These are phyloP conservation scores for Capsicum rhomboideum DNA, from an alignment of 257 asterid genomes.

Conservation along the genomic window DNA sequence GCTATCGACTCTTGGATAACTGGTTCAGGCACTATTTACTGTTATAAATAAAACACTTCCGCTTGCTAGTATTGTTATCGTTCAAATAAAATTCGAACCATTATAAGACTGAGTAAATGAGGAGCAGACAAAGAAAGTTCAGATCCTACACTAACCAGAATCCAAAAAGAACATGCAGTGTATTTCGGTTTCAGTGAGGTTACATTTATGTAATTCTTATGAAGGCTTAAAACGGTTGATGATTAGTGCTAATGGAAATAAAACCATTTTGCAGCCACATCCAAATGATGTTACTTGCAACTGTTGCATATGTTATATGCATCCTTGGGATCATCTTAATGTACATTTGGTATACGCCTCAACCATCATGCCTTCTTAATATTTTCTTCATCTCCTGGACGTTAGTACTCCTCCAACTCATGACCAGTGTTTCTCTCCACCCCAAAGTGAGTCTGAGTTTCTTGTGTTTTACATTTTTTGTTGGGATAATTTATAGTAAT, in stretches of 20 bases:
- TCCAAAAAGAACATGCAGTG: neutral
- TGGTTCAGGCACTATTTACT: neutral
- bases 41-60: neutral
- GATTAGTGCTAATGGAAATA: neutral
- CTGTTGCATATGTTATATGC: conserved; percentile 35
- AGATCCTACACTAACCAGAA: neutral
- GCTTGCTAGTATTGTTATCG: neutral
- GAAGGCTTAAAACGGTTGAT: neutral
- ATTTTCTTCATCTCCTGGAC: conserved; percentile 52
- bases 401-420: conserved; percentile 42
- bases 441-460: conserved; percentile 18
- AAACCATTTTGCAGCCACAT: conserved; percentile 25
- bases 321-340: conserved; percentile 41
- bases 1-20: neutral
- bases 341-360: conserved; percentile 52
- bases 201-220: neutral
- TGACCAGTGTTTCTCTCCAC: conserved; percentile 48
- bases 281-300: conserved; percentile 39
- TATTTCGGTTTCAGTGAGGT: neutral
- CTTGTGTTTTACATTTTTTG: neutral
- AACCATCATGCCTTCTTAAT: conserved; percentile 40
- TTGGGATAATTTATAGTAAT: neutral
- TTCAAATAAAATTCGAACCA: neutral
- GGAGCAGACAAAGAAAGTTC: neutral
- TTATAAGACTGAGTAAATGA: neutral